Evolutionary conservation across 192 early-diverging fungal species (phyloP).

Genomic region (Phlyctochytrium bullatum): DNA sequence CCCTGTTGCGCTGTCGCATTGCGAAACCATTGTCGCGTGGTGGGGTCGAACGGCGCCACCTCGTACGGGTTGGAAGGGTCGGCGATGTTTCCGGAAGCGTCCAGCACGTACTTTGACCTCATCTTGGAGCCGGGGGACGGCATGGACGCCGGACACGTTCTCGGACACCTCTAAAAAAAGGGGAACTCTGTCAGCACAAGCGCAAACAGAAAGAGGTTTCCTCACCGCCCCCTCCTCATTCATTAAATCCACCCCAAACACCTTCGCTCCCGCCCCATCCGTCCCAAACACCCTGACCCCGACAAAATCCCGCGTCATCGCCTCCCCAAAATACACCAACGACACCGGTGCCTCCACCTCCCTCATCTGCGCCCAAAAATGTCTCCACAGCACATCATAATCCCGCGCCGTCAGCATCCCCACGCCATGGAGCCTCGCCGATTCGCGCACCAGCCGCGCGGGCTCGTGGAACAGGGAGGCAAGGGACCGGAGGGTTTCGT

Average conservation of each 20-base stretch:
- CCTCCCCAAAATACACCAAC: conserved; percentile 6
- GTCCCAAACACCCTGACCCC: background rate
- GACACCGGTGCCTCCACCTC: too few relatives aligned
- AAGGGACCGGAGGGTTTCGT: too few relatives aligned
- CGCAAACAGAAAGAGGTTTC: background rate
- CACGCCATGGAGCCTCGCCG: too few relatives aligned
- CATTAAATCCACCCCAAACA: background rate
- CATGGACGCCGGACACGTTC: background rate
- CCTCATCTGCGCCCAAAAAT: too few relatives aligned
- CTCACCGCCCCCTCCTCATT: background rate
- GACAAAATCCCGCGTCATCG: background rate
- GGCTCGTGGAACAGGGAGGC: too few relatives aligned
- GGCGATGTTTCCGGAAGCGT: background rate
- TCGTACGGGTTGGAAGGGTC: background rate
- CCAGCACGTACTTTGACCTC: background rate
- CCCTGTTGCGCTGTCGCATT: background rate
- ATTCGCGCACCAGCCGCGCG: too few relatives aligned
- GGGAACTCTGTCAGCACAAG: background rate
- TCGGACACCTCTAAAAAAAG: background rate
- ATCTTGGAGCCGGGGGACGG: background rate
- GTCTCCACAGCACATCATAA: too few relatives aligned
- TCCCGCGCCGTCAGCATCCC: too few relatives aligned
- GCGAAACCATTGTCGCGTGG: background rate
- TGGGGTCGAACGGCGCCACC: background rate
- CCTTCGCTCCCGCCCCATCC: background rate